phyloP scores from a whole-genome alignment of 2,329 filamentous ascomycete species.

The Exophiala sp. region DNA sequence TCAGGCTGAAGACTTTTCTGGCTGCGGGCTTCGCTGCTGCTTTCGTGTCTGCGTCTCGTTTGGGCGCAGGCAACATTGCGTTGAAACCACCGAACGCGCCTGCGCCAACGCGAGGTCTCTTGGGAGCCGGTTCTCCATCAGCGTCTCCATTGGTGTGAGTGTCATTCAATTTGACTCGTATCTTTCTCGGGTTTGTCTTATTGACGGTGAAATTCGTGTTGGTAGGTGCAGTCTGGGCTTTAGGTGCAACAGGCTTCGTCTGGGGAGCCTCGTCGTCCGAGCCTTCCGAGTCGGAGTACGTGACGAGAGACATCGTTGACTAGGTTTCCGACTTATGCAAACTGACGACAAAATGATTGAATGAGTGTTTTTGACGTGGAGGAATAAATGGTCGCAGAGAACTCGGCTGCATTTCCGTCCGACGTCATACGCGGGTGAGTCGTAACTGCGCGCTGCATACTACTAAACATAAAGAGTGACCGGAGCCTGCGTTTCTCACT shows the following conservation, averaged over 20 bases:
- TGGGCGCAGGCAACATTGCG: conserved; percentile 80
- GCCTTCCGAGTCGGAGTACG: conserved; percentile 74
- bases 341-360: neutral
- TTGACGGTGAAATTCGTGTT: conserved; percentile 77
- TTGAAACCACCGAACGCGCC: conserved; percentile 78
- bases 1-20: conserved; percentile 65
- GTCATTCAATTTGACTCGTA: conserved; percentile 72
- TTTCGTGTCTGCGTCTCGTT: conserved; percentile 43
- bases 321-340: neutral
- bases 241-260: conserved; percentile 32
- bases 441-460: no score
- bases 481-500: no score
- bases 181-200: conserved; percentile 75
- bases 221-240: conserved; percentile 47
- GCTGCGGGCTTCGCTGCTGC: conserved; percentile 37
- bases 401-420: no score
- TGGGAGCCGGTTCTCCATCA: conserved; percentile 61
- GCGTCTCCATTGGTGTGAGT: conserved; percentile 39
- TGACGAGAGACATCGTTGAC: conserved; percentile 67
- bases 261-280: conserved; percentile 58
- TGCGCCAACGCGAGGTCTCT: conserved; percentile 63
- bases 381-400: no score
- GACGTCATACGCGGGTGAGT: no score
- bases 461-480: no score
- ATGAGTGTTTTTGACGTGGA: no score